Conservation (phyloP, 1,284 basidiomycete species). For the Ceratobasidium theobromae region DNA sequence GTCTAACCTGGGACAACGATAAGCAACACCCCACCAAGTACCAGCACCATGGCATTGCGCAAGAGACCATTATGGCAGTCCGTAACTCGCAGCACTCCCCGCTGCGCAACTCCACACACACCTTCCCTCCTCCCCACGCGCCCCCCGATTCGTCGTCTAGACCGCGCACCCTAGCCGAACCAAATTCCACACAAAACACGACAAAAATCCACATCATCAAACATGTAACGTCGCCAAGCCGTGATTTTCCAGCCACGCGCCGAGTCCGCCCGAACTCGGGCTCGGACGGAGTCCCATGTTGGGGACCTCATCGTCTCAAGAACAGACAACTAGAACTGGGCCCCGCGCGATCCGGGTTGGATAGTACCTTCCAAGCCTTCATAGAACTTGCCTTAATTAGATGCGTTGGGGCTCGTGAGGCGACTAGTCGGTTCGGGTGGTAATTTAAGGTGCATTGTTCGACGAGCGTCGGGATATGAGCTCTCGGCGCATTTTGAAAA, state of each 20-base stretch:
- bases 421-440: not conserved
- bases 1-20: not conserved
- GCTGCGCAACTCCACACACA: not conserved
- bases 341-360: not conserved
- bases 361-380: not conserved
- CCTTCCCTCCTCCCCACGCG: not conserved
- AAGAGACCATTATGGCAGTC: too few relatives aligned
- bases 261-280: constrained; percentile 25
- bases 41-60: too few relatives aligned
- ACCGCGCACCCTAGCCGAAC: not conserved
- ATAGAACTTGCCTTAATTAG: not conserved
- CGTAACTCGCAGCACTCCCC: too few relatives aligned
- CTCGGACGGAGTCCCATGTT: constrained; percentile 2
- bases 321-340: too few relatives aligned
- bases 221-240: not conserved
- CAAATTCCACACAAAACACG: too few relatives aligned
- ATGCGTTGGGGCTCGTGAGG: not conserved
- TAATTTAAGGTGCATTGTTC: not conserved
- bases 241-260: not conserved
- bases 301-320: too few relatives aligned
- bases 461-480: not conserved
- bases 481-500: not conserved
- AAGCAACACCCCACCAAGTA: too few relatives aligned
- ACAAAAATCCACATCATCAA: too few relatives aligned
- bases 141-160: not conserved